Evolutionary conservation across 179 eudicot species (phyloP).

Genomic region (Dionaea muscipula): DNA sequence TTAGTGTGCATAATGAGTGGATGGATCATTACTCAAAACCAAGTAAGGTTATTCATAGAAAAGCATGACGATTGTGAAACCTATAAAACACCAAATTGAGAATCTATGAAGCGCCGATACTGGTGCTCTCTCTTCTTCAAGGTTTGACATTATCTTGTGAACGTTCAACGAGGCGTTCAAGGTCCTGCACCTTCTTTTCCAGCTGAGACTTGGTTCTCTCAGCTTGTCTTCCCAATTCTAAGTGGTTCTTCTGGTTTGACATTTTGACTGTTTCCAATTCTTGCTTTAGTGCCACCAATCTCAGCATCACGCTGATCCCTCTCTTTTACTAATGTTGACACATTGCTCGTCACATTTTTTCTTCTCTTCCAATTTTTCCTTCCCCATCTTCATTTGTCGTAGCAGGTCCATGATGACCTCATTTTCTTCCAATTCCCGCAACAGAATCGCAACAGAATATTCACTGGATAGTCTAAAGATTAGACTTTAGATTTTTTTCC

Average conservation of each 20-base stretch:
- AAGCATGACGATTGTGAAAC: conserved; percentile 22
- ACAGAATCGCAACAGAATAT: no score
- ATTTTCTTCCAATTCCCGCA: no score
- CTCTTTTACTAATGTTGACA: conserved; percentile 44
- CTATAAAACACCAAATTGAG: conserved; percentile 50
- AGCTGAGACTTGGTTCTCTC: conserved; percentile 39
- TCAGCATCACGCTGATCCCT: conserved; percentile 44
- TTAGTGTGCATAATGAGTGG: no score
- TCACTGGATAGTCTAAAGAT: no score
- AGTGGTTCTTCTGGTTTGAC: conserved; percentile 37
- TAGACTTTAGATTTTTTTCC: no score
- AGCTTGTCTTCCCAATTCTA: conserved; percentile 45
- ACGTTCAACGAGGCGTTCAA: conserved; percentile 45
- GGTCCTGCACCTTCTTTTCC: conserved; percentile 51
- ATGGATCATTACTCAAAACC: no score
- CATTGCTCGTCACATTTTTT: conserved; percentile 47
- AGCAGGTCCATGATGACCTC: no score
- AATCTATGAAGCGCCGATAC: conserved; percentile 50
- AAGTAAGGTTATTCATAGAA: no score
- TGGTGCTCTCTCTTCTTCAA: conserved; percentile 59
- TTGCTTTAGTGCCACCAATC: conserved; percentile 37
- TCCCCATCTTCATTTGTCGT: no score
- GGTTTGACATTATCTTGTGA: conserved; percentile 52
- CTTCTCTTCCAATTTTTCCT: conserved; percentile 53
- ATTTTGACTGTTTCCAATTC: conserved; percentile 43